These are phyloP conservation scores for Trichoderma cornu-damae DNA, from an alignment of 2,329 filamentous ascomycete genomes.

Conservation along the genomic window DNA sequence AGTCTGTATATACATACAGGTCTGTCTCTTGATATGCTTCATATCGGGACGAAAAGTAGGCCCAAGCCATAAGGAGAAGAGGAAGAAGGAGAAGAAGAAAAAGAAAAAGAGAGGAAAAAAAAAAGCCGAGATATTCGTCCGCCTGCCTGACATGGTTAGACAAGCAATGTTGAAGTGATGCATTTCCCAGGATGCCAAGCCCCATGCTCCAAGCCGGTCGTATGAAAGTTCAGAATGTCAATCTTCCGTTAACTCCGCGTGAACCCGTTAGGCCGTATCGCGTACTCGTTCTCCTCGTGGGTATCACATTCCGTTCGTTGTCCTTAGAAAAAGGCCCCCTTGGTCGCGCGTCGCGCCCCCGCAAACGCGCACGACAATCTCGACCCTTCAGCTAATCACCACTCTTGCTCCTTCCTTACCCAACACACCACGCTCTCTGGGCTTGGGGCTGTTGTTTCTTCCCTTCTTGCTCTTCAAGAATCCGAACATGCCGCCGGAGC, in stretches of 20 bases:
- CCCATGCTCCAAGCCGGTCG: background rate
- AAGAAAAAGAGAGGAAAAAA: no score
- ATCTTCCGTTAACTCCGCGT: slow-evolving; percentile 14
- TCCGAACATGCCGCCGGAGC: slow-evolving; percentile 78
- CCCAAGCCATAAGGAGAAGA: no score
- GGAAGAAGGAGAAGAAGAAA: no score
- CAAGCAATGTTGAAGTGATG: background rate
- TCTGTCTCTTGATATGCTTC: background rate
- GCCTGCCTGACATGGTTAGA: background rate
- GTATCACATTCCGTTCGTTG: slow-evolving; percentile 12
- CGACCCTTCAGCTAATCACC: slow-evolving; percentile 56
- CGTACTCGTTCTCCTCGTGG: slow-evolving; percentile 7
- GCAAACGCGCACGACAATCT: background rate
- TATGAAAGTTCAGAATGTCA: background rate
- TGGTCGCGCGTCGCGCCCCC: background rate
- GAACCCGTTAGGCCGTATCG: slow-evolving; percentile 12
- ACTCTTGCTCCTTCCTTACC: slow-evolving; percentile 92
- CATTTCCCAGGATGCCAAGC: background rate
- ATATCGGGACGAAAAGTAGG: background rate
- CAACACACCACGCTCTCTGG: slow-evolving; percentile 85
- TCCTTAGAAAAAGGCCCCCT: background rate
- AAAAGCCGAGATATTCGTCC: background rate
- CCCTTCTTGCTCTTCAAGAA: slow-evolving; percentile 89
- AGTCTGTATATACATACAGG: background rate
- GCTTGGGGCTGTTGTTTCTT: slow-evolving; percentile 85